phyloP scores from a whole-genome alignment of 2,329 filamentous ascomycete genomes.

The Penicillium psychrosexuale region DNA sequence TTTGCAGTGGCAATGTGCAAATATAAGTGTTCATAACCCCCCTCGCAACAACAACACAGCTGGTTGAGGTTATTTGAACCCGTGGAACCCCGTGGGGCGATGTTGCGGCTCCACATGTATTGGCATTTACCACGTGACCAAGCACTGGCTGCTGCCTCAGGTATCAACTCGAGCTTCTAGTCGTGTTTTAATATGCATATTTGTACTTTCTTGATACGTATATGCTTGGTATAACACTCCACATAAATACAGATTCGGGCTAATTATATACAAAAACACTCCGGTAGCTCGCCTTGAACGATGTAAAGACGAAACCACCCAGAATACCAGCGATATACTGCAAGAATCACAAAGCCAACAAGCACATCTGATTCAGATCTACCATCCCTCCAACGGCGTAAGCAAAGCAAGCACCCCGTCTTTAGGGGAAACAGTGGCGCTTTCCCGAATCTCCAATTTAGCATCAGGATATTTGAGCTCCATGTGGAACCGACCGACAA shows the following conservation, averaged over 20 bases:
- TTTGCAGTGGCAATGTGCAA: too few species aligned
- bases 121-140: too few species aligned
- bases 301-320: background rate
- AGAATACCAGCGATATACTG: background rate
- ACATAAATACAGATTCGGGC: background rate
- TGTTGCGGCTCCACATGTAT: too few species aligned
- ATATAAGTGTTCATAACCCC: too few species aligned
- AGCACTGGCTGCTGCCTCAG: too few species aligned
- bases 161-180: too few species aligned
- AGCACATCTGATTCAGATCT: background rate
- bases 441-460: slow-evolving; percentile 64
- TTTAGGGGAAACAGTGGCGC: slow-evolving; percentile 68
- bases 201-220: too few species aligned
- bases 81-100: too few species aligned
- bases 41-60: too few species aligned
- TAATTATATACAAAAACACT: background rate
- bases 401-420: slow-evolving; percentile 69
- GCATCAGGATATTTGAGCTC: slow-evolving; percentile 60
- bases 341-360: background rate
- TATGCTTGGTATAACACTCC: too few species aligned
- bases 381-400: slow-evolving; percentile 43
- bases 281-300: background rate
- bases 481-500: slow-evolving; percentile 70
- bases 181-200: too few species aligned
- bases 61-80: too few species aligned